Conservation (phyloP, 1,139 yeast genomes). For the Diutina neorugosa region DNA sequence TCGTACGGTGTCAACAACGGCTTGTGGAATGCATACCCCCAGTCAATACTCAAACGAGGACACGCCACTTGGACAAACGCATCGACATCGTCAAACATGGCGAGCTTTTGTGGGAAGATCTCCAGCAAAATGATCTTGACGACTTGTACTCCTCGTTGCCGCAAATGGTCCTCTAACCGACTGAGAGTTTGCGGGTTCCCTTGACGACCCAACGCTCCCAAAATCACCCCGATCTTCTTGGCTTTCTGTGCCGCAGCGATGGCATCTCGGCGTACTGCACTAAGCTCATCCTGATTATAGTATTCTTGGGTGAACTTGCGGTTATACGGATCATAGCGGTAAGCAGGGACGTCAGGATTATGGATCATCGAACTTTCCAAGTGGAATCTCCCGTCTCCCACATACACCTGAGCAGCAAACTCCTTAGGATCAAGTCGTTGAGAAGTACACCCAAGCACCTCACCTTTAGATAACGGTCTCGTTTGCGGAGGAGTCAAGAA, state of each 20-base stretch:
- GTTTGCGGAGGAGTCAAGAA: constrained; percentile 81
- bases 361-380: constrained; percentile 95
- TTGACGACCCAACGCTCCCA: constrained; percentile 96
- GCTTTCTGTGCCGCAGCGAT: constrained; percentile 47
- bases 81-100: constrained; percentile 91
- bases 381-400: constrained; percentile 96
- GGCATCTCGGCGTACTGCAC: constrained; percentile 63
- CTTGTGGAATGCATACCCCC: constrained; percentile 96
- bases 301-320: constrained; percentile 81
- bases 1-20: constrained; percentile 94
- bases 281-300: constrained; percentile 79
- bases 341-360: constrained; percentile 87
- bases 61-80: constrained; percentile 97
- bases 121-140: constrained; percentile 83
- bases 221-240: constrained; percentile 64
- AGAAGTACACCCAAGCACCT: constrained; percentile 92
- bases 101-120: constrained; percentile 82
- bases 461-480: constrained; percentile 89
- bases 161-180: constrained; percentile 44
- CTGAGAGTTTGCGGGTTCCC: constrained; percentile 75
- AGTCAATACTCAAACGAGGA: constrained; percentile 89
- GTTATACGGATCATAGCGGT: constrained; percentile 87
- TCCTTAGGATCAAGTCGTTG: constrained; percentile 53
- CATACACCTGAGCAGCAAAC: constrained; percentile 70
- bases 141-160: constrained; percentile 46